Conservation (phyloP, 768 basidiomycete genomes). For the Chalciporus chontae region DNA sequence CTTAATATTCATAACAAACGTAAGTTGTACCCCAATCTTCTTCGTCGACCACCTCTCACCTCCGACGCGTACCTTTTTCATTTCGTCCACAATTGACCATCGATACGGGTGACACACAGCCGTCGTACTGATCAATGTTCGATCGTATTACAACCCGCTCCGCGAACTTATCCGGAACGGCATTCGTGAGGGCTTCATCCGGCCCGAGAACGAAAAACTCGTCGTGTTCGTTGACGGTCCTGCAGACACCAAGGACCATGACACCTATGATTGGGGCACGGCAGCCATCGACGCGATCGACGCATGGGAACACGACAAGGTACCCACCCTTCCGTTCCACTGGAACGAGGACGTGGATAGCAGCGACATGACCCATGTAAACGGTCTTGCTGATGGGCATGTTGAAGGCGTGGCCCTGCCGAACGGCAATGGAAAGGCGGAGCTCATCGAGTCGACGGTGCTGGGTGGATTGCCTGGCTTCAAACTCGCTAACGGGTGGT, state of each 20-base stretch:
- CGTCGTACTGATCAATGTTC: constrained; percentile 84
- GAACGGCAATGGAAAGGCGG: constrained; percentile 12
- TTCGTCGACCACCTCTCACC: background rate
- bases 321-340: constrained; percentile 38
- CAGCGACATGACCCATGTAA: constrained; percentile 24
- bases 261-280: constrained; percentile 72
- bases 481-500: constrained; percentile 26
- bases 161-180: constrained; percentile 67
- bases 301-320: constrained; percentile 46
- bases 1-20: constrained; percentile 84
- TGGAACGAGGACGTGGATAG: constrained; percentile 46
- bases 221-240: constrained; percentile 79
- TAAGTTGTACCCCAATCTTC: constrained; percentile 32
- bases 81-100: background rate
- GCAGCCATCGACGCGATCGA: constrained; percentile 65
- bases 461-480: constrained; percentile 21
- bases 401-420: background rate
- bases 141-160: constrained; percentile 80
- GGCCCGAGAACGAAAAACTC: constrained; percentile 53
- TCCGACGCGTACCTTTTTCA: background rate
- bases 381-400: background rate
- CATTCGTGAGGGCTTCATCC: constrained; percentile 73
- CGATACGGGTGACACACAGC: constrained; percentile 40
- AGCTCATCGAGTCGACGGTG: constrained; percentile 17
- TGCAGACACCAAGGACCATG: constrained; percentile 45